These are phyloP conservation scores for Euphorbia tirucalli DNA, from an alignment of 345 rosid genomes.

Conservation along the genomic window DNA sequence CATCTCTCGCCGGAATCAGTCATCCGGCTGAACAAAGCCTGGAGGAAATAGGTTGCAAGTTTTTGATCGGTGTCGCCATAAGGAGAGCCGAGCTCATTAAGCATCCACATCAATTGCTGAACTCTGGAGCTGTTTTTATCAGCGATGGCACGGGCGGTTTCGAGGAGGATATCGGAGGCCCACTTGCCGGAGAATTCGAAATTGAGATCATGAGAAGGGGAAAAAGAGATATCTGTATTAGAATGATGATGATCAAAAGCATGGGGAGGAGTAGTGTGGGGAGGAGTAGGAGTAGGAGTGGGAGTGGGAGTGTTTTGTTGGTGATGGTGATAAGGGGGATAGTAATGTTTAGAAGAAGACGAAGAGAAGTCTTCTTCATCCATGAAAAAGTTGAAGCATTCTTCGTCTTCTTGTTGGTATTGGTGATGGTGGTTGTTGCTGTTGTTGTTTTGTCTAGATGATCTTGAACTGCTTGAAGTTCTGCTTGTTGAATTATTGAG, in stretches of 20 bases:
- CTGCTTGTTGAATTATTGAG: slow-evolving; percentile 63
- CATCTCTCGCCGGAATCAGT: slow-evolving; percentile 71
- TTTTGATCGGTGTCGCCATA: slow-evolving; percentile 90
- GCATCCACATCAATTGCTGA: slow-evolving; percentile 90
- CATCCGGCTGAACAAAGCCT: slow-evolving; percentile 88
- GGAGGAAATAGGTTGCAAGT: slow-evolving; percentile 77
- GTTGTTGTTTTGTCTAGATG: slow-evolving; percentile 59
- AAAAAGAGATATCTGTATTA: slow-evolving; percentile 41
- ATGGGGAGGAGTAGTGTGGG: slow-evolving; percentile 33
- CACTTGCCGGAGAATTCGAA: slow-evolving; percentile 75
- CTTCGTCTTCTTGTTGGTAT: slow-evolving; percentile 62
- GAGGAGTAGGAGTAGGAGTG: slow-evolving; percentile 39
- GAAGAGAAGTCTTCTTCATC: slow-evolving; percentile 99
- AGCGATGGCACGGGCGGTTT: slow-evolving; percentile 58
- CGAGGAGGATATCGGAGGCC: slow-evolving; percentile 64
- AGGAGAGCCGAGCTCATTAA: slow-evolving; percentile 81
- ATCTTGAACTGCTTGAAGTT: slow-evolving; percentile 78
- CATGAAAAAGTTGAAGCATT: slow-evolving; percentile 99
- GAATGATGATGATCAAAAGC: slow-evolving; percentile 29
- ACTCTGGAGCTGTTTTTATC: slow-evolving; percentile 58
- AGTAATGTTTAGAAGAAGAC: slow-evolving; percentile 70
- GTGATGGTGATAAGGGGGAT: slow-evolving; percentile 36
- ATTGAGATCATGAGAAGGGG: slow-evolving; percentile 44
- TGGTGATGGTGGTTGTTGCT: slow-evolving; percentile 45
- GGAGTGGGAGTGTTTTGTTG: slow-evolving; percentile 28